Base-by-base conservation (phyloP, 2,329 filamentous ascomycete species). In the Fusarium sororula region DNA sequence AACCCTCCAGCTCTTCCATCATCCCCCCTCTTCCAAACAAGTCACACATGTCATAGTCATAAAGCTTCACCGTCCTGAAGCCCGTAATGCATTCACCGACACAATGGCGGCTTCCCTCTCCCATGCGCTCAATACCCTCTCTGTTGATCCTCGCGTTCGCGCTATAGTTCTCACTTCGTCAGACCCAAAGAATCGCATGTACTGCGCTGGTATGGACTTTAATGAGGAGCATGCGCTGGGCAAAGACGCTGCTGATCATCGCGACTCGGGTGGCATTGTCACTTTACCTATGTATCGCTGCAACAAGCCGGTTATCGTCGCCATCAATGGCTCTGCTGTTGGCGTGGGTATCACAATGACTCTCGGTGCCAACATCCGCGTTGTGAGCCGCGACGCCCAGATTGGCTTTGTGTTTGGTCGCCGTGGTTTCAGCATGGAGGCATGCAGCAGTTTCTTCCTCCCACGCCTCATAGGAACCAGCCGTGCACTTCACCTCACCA, bases 361-460 rank as follows among this genome's bases (percentile, higher is more conserved):
- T 37, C 83, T 91, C 8, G 85, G 89, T 4, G 87, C 86, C 59
- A 85, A 84, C 55, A 84, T 89, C 59, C 84, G 87, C 57, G 77
- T 92, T 70, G 89, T 84, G 45, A 89, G 88, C 73, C 79, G 83
- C 45, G 82, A 83, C 17, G 90, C 92, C 5, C 92, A 92, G 78
- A 88, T 94, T 71, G 93, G 92, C 59, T 93, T 94, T 79, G 92
- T 94, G 24, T 95, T 95, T 80, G 86, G 88, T 30, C 88, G 92
- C 32, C 87, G 92, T 48, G 93, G 92, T 3, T 86, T 95, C 77
- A 86, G 90, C 67, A 91, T 93, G 88, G 93, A 95, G 81, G 92
- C 91, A 1, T 91, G 89, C 78, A 90, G 87, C 57, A 91, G 89
- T 14, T 95, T 88, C 81, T 95, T 93, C 84, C 85, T 95, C 41